Conservation (phyloP, 768 basidiomycete genomes). For the Leccinum truebloodii region DNA sequence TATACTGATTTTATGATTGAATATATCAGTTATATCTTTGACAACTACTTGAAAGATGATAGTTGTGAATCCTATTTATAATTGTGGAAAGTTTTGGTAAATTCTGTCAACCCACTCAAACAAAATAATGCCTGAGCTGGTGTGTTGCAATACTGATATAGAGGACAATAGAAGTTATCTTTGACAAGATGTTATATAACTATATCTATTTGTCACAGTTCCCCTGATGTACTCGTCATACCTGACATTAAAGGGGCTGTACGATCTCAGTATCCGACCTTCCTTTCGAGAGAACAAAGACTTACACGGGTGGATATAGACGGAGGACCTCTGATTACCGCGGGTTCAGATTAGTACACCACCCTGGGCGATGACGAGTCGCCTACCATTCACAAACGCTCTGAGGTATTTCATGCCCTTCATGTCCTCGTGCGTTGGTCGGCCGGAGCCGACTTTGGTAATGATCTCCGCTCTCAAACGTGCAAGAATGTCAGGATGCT, state of each 20-base stretch:
- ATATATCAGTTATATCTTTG: too few species aligned
- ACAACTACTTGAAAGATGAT: too few species aligned
- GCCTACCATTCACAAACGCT: constrained; percentile 63
- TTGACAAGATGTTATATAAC: too few species aligned
- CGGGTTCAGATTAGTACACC: constrained; percentile 5
- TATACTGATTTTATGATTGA: too few species aligned
- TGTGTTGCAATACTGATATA: too few species aligned
- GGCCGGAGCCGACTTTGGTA: constrained; percentile 47
- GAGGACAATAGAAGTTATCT: too few species aligned
- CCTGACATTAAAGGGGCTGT: constrained; percentile 27
- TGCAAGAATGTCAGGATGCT: constrained; percentile 46
- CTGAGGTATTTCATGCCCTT: constrained; percentile 63
- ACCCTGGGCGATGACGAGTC: neutral
- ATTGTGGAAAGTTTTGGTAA: too few species aligned
- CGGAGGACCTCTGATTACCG: constrained; percentile 32
- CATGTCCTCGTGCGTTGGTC: constrained; percentile 58
- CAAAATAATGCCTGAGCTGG: too few species aligned
- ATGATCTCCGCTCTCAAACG: constrained; percentile 61
- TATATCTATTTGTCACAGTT: too few species aligned
- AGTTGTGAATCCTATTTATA: too few species aligned
- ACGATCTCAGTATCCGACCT: neutral
- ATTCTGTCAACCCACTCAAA: too few species aligned
- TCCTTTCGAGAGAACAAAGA: neutral
- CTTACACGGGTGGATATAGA: constrained; percentile 34
- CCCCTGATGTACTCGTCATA: constrained; percentile 6